A percentile compares a stretch with the other conserved stretches of the same genome.
phyloP scores from a whole-genome alignment of 2,329 filamentous ascomycete species.

The Pseudocercospora cruenta region DNA sequence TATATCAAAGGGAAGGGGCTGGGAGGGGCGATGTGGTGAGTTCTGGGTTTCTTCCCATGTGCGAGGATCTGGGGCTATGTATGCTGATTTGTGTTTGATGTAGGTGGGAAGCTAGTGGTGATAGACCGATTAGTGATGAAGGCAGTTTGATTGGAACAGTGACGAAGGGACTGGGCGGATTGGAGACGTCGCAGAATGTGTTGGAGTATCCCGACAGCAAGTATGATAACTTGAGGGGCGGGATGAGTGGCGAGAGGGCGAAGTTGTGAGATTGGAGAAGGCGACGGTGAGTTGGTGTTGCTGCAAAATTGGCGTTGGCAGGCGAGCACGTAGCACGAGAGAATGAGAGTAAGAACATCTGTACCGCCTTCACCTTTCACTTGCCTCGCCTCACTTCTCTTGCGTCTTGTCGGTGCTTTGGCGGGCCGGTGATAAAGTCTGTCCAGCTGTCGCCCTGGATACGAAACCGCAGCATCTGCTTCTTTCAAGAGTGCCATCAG shows the following conservation, averaged over 20 bases:
- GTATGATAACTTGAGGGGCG: constrained; percentile 57
- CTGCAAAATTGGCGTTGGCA: no score
- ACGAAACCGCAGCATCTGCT: no score
- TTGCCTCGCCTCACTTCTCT: no score
- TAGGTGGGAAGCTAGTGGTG: constrained; percentile 78
- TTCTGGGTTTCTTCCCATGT: neutral
- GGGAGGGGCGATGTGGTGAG: constrained; percentile 82
- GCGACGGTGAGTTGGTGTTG: neutral
- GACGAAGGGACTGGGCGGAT: constrained; percentile 43
- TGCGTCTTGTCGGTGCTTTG: no score
- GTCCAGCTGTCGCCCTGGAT: no score
- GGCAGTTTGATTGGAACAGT: constrained; percentile 62
- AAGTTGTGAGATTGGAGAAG: neutral
- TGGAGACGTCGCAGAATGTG: constrained; percentile 54
- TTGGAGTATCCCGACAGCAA: constrained; percentile 57
- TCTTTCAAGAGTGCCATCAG: no score
- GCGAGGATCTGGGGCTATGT: no score
- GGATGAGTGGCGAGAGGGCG: constrained; percentile 34
- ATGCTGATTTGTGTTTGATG: neutral
- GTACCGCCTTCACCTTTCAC: neutral
- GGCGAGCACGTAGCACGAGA: no score
- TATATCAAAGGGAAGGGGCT: constrained; percentile 70
- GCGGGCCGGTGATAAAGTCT: no score
- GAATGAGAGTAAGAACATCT: no score
- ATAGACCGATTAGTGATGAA: constrained; percentile 59